These are phyloP conservation scores for Ganoderma boninense DNA, from an alignment of 1,284 basidiomycete genomes.

Conservation along the genomic window DNA sequence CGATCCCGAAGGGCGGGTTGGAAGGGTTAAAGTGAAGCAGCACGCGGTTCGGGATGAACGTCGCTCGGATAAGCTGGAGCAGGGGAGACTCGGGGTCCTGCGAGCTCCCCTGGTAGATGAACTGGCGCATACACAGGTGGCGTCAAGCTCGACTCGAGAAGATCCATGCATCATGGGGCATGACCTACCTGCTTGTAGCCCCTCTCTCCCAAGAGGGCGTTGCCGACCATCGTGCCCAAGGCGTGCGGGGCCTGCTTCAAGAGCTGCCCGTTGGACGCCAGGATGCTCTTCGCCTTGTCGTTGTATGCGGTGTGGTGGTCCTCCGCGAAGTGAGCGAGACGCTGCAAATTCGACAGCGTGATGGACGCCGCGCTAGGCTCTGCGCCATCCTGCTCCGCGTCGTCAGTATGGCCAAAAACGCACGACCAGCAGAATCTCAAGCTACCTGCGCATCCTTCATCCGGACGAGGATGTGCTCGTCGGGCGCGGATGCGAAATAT, in stretches of 20 bases:
- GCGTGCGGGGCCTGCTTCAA: slow-evolving; percentile 36
- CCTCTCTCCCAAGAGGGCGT: slow-evolving; percentile 30
- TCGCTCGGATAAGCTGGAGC: slow-evolving; percentile 30
- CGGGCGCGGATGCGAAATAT: slow-evolving; percentile 50
- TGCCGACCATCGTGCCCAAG: slow-evolving; percentile 38
- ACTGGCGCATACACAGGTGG: slow-evolving; percentile 20
- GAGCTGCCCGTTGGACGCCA: slow-evolving; percentile 37
- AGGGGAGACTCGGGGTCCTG: slow-evolving; percentile 19
- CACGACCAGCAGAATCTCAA: background rate
- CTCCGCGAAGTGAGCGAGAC: slow-evolving; percentile 45
- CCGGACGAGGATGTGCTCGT: slow-evolving; percentile 49
- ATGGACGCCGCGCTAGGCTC: slow-evolving; percentile 53
- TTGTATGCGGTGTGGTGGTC: slow-evolving; percentile 41
- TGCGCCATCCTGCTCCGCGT: slow-evolving; percentile 46
- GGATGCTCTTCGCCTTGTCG: slow-evolving; percentile 42
- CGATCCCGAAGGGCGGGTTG: slow-evolving; percentile 34
- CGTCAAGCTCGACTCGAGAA: background rate
- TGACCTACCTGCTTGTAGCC: slow-evolving; percentile 38
- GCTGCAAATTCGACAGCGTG: slow-evolving; percentile 48
- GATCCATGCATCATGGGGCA: too few species aligned
- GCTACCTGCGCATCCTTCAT: slow-evolving; percentile 49
- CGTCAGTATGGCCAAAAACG: background rate
- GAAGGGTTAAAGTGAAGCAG: slow-evolving; percentile 38
- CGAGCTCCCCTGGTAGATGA: slow-evolving; percentile 31
- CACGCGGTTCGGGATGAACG: slow-evolving; percentile 39